These are phyloP conservation scores for Spergularia bocconei DNA, from an alignment of 148 eudicot species.

Conservation along the genomic window DNA sequence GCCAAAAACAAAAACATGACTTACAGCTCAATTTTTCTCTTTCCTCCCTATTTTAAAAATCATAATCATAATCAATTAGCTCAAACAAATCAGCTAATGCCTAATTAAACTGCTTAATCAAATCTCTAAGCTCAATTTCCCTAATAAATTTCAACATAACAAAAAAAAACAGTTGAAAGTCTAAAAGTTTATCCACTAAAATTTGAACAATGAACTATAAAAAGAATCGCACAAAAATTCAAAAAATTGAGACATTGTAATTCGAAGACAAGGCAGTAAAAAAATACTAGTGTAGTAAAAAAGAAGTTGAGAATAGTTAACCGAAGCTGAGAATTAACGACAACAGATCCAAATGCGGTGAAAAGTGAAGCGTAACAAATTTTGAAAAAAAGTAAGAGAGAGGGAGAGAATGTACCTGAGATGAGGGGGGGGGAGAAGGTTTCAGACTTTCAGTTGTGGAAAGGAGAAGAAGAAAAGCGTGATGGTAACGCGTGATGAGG, in stretches of 20 bases:
- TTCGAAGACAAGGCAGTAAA: not conserved
- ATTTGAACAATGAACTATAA: not conserved
- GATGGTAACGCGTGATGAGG: not conserved
- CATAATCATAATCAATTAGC: not conserved
- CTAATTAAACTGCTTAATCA: not conserved
- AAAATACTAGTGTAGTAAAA: no score
- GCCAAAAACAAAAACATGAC: not conserved
- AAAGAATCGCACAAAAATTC: not conserved
- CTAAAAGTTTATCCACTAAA: not conserved
- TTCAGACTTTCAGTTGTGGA: not conserved
- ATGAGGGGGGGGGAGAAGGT: not conserved
- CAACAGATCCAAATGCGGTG: not conserved
- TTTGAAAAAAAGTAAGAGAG: not conserved
- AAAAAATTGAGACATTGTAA: not conserved
- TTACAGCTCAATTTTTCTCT: not conserved
- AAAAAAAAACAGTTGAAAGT: not conserved
- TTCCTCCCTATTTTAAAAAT: not conserved
- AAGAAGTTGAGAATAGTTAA: no score
- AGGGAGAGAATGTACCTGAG: not conserved
- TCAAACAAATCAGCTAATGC: not conserved
- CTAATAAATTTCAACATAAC: slow-evolving; percentile 8
- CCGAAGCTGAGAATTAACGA: not conserved
- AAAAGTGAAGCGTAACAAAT: not conserved
- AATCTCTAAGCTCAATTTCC: not conserved
- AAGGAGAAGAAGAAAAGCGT: not conserved